These are phyloP conservation scores for Volvox reticuliferus DNA, from an alignment of 139 green algal genomes.

Conservation along the genomic window DNA sequence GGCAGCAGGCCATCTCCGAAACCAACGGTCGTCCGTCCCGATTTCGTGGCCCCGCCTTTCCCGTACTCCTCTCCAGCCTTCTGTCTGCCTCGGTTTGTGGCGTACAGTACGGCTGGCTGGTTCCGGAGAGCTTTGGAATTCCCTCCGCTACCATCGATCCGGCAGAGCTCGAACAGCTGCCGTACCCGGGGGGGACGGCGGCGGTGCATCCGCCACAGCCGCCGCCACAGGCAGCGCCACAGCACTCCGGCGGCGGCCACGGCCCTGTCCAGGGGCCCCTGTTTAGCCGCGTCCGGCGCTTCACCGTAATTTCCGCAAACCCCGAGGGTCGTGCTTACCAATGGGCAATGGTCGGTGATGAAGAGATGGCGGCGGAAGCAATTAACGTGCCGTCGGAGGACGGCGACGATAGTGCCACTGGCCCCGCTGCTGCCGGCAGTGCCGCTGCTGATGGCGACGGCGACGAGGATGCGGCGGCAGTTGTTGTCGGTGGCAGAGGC, in stretches of 20 bases:
- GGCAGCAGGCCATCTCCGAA: neutral
- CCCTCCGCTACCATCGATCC: conserved; percentile 16
- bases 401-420: neutral
- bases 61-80: conserved; percentile 37
- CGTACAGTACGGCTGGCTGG: conserved; percentile 45
- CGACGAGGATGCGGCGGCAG: neutral
- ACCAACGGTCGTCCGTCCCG: neutral
- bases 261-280: neutral
- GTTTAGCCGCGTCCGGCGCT: conserved; percentile 37
- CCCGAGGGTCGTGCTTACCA: conserved; percentile 42
- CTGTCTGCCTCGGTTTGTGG: conserved; percentile 37
- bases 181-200: neutral
- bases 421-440: too few species aligned
- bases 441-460: too few species aligned
- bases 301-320: conserved; percentile 24
- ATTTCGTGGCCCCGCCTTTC: neutral
- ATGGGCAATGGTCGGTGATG: conserved; percentile 34
- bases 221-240: neutral
- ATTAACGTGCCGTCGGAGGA: neutral
- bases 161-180: neutral
- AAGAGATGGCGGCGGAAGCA: neutral
- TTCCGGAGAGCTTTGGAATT: conserved; percentile 32
- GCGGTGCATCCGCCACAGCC: neutral
- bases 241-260: neutral
- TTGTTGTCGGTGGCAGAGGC: neutral